Evolutionary conservation across 148 eudicot species (phyloP).

Genomic region (Vaccinium darrowii): DNA sequence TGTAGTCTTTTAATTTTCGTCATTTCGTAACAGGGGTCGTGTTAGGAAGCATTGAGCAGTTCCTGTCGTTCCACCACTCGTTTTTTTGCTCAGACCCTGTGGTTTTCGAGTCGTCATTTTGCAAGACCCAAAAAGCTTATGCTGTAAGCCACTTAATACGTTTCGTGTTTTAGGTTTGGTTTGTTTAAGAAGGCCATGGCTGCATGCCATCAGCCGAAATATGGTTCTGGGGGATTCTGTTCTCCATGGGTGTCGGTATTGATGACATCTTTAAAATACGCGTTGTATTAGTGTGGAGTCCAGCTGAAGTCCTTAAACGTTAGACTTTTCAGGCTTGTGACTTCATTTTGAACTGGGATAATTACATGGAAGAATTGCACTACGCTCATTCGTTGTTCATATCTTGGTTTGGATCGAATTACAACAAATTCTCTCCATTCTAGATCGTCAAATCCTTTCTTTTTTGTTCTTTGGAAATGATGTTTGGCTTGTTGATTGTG

Average conservation of each 20-base stretch:
- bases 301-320: neutral
- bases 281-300: neutral
- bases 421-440: neutral
- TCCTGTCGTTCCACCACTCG: neutral
- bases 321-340: neutral
- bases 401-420: neutral
- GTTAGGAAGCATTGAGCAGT: slow-evolving; percentile 12
- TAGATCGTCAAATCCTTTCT: neutral
- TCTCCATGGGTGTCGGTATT: neutral
- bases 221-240: neutral
- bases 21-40: slow-evolving; percentile 10
- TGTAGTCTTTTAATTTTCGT: no score
- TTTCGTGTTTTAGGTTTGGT: neutral
- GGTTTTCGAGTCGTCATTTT: neutral
- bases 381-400: neutral
- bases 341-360: neutral
- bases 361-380: neutral
- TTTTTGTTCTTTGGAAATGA: neutral
- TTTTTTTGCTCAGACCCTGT: neutral
- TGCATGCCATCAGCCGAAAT: neutral
- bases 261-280: neutral
- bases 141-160: neutral
- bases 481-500: neutral
- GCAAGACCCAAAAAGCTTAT: neutral
- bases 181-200: neutral